These are phyloP conservation scores for Thelephora terrestris DNA, from an alignment of 1,284 basidiomycete species.

Conservation along the genomic window DNA sequence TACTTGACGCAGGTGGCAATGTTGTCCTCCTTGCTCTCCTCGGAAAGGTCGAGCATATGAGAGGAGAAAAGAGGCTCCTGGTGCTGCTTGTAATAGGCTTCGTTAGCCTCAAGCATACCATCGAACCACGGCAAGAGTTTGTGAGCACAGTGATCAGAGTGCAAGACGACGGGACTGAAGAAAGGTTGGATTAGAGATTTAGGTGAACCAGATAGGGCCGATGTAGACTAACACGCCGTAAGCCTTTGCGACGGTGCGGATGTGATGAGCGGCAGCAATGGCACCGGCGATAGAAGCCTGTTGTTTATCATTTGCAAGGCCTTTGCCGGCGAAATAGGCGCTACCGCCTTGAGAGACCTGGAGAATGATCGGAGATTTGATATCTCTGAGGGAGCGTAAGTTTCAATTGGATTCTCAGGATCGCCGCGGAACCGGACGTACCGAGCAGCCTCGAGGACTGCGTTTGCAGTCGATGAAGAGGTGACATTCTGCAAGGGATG, in stretches of 20 bases:
- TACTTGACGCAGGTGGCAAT: constrained; percentile 92
- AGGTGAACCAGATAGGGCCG: constrained; percentile 3
- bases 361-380: constrained; percentile 96
- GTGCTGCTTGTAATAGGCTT: constrained; percentile 87
- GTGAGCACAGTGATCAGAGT: constrained; percentile 98
- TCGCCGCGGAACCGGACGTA: constrained; percentile 19
- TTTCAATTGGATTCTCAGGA: background rate
- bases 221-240: constrained; percentile 74
- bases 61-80: constrained; percentile 94
- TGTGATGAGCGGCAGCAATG: constrained; percentile 86
- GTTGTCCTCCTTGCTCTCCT: constrained; percentile 97
- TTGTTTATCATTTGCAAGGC: constrained; percentile 90
- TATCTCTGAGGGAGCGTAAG: constrained; percentile 37
- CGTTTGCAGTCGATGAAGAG: constrained; percentile 82
- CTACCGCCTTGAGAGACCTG: constrained; percentile 97
- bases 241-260: constrained; percentile 80
- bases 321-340: constrained; percentile 97
- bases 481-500: constrained; percentile 59
- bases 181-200: background rate
- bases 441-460: constrained; percentile 84
- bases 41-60: constrained; percentile 99
- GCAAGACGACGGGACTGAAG: constrained; percentile 88
- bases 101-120: constrained; percentile 96
- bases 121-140: constrained; percentile 99
- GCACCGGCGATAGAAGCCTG: constrained; percentile 95